A percentile compares a stretch with the other conserved stretches of the same genome.
These are phyloP conservation scores for Collybia sordida DNA, from an alignment of 768 basidiomycete genomes.

Conservation along the genomic window DNA sequence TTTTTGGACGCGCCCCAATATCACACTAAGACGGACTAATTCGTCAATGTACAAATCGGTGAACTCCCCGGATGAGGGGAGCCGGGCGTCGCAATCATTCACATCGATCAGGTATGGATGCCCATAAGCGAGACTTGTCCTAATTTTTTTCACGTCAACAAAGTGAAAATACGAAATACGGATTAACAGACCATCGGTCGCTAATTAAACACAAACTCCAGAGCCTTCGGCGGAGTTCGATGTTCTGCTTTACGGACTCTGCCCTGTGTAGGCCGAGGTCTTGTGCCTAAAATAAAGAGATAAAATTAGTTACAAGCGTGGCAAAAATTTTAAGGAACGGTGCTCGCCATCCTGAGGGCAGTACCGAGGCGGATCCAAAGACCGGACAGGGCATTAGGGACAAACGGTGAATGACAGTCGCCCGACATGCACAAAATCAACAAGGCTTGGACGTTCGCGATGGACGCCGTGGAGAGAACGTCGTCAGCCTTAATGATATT, in stretches of 20 bases:
- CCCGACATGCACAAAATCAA: conserved; percentile 85
- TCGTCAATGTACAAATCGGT: conserved; percentile 84
- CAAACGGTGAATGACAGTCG: conserved; percentile 89
- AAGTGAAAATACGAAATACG: conserved; percentile 5
- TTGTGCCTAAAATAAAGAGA: conserved; percentile 68
- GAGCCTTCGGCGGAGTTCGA: conserved; percentile 85
- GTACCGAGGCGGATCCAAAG: conserved; percentile 85
- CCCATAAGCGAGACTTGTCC: conserved; percentile 87
- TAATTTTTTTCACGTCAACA: conserved; percentile 24
- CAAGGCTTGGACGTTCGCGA: conserved; percentile 86
- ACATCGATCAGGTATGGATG: conserved; percentile 97
- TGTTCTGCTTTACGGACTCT: conserved; percentile 78
- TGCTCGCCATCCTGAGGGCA: conserved; percentile 86
- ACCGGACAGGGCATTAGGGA: conserved; percentile 82
- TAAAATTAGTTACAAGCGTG: conserved; percentile 1
- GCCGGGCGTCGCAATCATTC: conserved; percentile 91
- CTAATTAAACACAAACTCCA: conserved; percentile 96
- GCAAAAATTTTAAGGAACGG: background rate
- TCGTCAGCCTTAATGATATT: conserved; percentile 86
- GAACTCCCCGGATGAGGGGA: conserved; percentile 85
- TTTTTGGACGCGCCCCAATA: conserved; percentile 90
- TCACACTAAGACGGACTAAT: conserved; percentile 86
- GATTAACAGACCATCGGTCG: conserved; percentile 76
- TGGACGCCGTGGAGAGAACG: conserved; percentile 82
- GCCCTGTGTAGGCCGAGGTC: conserved; percentile 94